Conservation (phyloP, 2,329 filamentous ascomycete species). For the Pestalotiopsis sp. region DNA sequence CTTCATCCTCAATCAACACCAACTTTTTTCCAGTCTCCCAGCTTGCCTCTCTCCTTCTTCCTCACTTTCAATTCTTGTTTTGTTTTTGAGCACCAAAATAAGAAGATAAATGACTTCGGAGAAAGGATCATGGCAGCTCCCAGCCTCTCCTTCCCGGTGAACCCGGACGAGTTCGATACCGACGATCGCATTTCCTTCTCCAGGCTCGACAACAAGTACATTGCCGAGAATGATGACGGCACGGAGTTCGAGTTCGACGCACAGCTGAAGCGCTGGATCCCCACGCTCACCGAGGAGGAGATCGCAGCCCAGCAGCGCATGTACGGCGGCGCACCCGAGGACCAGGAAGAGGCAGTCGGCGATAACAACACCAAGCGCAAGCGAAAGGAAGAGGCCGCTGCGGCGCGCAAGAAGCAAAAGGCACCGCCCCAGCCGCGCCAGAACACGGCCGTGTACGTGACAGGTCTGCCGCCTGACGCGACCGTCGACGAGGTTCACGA, state of each 20-base stretch:
- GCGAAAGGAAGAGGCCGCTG: constrained; percentile 32
- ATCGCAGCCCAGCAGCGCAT: constrained; percentile 34
- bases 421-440: constrained; percentile 57
- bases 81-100: not conserved
- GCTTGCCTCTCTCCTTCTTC: not conserved
- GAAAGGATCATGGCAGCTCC: constrained; percentile 18
- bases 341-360: constrained; percentile 33
- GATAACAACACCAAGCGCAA: constrained; percentile 41
- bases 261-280: constrained; percentile 74
- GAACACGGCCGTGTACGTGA: constrained; percentile 93
- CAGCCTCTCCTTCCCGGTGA: constrained; percentile 52
- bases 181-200: constrained; percentile 88
- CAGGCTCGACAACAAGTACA: constrained; percentile 78
- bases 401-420: constrained; percentile 49
- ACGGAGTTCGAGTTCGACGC: constrained; percentile 83
- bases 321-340: constrained; percentile 35
- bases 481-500: constrained; percentile 80
- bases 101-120: not conserved
- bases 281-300: constrained; percentile 51
- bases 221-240: constrained; percentile 83
- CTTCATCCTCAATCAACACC: not conserved
- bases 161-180: constrained; percentile 70
- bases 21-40: not conserved
- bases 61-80: not conserved
- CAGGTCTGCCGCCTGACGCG: constrained; percentile 79